phyloP scores from a whole-genome alignment of 495 filamentous ascomycete genomes.

The Aspergillus campestris region DNA sequence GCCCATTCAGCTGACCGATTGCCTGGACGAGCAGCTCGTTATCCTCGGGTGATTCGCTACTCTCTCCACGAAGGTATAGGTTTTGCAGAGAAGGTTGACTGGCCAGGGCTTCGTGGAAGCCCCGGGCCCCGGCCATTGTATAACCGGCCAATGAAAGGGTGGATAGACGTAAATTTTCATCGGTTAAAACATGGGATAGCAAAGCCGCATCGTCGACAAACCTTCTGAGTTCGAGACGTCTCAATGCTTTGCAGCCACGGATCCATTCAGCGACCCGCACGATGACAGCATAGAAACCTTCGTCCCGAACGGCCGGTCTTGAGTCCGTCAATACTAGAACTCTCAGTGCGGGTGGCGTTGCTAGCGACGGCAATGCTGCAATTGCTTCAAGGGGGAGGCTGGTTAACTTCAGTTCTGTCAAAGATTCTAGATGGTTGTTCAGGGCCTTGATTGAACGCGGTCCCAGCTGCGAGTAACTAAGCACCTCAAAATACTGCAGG shows the following conservation, averaged over 20 bases:
- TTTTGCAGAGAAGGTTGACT: conserved; percentile 37
- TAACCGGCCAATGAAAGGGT: conserved; percentile 43
- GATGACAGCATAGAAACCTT: conserved; percentile 42
- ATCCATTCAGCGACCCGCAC: conserved; percentile 37
- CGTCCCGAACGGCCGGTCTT: conserved; percentile 7
- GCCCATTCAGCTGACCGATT: conserved; percentile 33
- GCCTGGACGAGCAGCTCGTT: conserved; percentile 41
- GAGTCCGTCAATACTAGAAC: conserved; percentile 44
- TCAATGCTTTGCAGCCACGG: conserved; percentile 45
- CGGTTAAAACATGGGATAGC: conserved; percentile 44
- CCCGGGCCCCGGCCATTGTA: conserved; percentile 27
- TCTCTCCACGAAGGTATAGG: conserved; percentile 43
- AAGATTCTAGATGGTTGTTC: conserved; percentile 45
- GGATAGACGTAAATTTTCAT: conserved; percentile 39
- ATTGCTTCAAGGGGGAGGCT: conserved; percentile 42
- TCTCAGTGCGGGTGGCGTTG: conserved; percentile 43
- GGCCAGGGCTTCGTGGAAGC: conserved; percentile 46
- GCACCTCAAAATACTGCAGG: conserved; percentile 50
- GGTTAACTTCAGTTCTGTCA: conserved; percentile 47
- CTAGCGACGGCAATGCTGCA: conserved; percentile 24
- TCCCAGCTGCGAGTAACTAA: conserved; percentile 43
- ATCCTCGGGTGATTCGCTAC: conserved; percentile 38
- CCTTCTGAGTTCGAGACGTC: conserved; percentile 38
- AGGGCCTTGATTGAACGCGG: conserved; percentile 49
- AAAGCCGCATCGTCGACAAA: conserved; percentile 45